Conservation (phyloP, 2,329 filamentous ascomycete genomes). For the Exophiala phaeomuriformis region DNA sequence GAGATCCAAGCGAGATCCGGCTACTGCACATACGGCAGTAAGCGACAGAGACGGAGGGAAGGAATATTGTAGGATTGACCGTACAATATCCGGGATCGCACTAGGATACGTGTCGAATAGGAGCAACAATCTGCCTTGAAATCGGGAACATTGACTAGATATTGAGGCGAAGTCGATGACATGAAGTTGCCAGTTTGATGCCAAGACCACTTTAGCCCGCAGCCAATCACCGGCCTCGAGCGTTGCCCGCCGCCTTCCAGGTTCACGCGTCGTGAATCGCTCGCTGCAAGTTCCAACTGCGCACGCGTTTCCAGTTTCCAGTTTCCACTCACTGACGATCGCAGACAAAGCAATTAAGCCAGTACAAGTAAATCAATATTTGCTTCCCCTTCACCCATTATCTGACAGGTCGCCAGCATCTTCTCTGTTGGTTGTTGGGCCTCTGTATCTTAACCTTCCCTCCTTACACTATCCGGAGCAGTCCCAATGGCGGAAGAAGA, state of each 20-base stretch:
- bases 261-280: not conserved
- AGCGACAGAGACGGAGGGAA: not conserved
- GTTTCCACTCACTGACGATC: no score
- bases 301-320: not conserved
- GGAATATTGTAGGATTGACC: not conserved
- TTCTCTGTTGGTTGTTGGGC: no score
- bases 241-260: not conserved
- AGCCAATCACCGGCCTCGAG: not conserved
- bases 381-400: no score
- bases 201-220: conserved; percentile 8
- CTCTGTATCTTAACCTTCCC: not conserved
- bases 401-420: no score
- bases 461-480: not conserved
- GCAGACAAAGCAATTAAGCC: no score
- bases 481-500: conserved; percentile 27
- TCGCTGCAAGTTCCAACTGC: not conserved
- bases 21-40: not conserved
- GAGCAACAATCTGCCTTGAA: not conserved
- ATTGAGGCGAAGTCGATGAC: not conserved
- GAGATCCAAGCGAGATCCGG: not conserved
- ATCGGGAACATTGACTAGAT: not conserved
- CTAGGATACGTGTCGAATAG: not conserved
- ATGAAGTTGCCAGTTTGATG: not conserved
- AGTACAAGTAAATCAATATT: no score
- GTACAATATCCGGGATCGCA: not conserved